These are phyloP conservation scores for Psilocybe tampanensis DNA, from an alignment of 768 basidiomycete genomes.

Conservation along the genomic window DNA sequence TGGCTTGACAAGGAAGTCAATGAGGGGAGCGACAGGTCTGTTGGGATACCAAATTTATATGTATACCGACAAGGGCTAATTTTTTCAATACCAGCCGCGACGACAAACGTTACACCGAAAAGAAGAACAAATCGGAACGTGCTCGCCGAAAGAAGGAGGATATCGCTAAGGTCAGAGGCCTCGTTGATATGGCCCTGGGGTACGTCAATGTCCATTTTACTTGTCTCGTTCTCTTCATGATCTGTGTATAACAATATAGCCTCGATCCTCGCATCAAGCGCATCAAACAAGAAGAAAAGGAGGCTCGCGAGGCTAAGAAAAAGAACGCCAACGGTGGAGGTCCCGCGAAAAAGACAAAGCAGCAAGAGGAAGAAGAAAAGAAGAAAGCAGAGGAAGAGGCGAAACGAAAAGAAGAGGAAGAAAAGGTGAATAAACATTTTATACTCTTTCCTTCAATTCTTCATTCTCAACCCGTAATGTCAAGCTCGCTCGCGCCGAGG, in stretches of 20 bases:
- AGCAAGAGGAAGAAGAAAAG: constrained; percentile 76
- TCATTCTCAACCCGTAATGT: background rate
- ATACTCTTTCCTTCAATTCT: constrained; percentile 2
- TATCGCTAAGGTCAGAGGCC: constrained; percentile 79
- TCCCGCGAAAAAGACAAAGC: constrained; percentile 68
- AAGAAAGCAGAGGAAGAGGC: constrained; percentile 73
- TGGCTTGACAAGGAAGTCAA: constrained; percentile 98
- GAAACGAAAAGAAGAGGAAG: constrained; percentile 80
- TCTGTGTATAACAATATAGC: constrained; percentile 29
- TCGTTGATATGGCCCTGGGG: constrained; percentile 86
- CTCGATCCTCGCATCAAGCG: constrained; percentile 95
- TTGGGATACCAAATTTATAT: constrained; percentile 8
- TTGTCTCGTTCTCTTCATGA: background rate
- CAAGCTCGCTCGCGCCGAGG: constrained; percentile 64
- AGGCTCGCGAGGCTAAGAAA: constrained; percentile 91
- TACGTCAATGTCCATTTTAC: constrained; percentile 15
- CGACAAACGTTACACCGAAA: constrained; percentile 98
- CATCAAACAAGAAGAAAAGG: constrained; percentile 96
- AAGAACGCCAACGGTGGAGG: constrained; percentile 45
- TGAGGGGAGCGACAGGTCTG: constrained; percentile 93
- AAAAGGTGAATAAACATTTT: constrained; percentile 56
- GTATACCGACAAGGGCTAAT: background rate
- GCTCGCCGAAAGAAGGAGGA: constrained; percentile 97
- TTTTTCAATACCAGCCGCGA: constrained; percentile 67
- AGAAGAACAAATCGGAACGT: constrained; percentile 99